phyloP scores from a whole-genome alignment of 768 basidiomycete genomes.

The Hericium erinaceus region DNA sequence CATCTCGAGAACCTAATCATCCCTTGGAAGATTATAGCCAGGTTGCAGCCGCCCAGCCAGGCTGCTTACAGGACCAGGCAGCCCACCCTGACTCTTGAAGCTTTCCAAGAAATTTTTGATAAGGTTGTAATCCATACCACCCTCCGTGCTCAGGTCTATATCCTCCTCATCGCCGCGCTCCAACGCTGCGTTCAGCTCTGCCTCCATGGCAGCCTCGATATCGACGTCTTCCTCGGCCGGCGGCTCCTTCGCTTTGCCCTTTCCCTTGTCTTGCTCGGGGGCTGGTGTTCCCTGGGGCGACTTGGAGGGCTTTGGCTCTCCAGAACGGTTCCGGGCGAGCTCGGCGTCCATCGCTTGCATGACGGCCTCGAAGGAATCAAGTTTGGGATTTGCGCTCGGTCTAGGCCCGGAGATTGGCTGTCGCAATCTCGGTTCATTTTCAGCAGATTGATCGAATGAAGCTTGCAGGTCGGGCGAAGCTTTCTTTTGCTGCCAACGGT shows the following conservation, averaged over 20 bases:
- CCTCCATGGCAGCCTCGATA: slow-evolving; percentile 84
- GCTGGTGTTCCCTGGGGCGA: not conserved
- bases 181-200: slow-evolving; percentile 64
- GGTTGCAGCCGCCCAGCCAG: slow-evolving; percentile 77
- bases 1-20: slow-evolving; percentile 25
- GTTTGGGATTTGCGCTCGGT: slow-evolving; percentile 49
- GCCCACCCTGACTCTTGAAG: slow-evolving; percentile 84
- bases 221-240: slow-evolving; percentile 46
- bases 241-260: slow-evolving; percentile 34
- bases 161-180: slow-evolving; percentile 45
- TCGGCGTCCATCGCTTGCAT: slow-evolving; percentile 95
- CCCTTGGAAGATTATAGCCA: slow-evolving; percentile 66
- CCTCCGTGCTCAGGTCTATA: slow-evolving; percentile 34
- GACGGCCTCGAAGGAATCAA: slow-evolving; percentile 91
- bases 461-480: not conserved
- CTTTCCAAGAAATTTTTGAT: slow-evolving; percentile 98
- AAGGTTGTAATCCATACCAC: slow-evolving; percentile 72
- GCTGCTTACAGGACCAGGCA: slow-evolving; percentile 87
- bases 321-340: slow-evolving; percentile 39
- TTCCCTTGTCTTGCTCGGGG: slow-evolving; percentile 28
- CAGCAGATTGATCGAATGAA: not conserved
- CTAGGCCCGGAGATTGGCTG: slow-evolving; percentile 26
- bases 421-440: not conserved
- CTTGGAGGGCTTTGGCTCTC: slow-evolving; percentile 4
- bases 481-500: not conserved